Base-by-base conservation (phyloP, 2,329 filamentous ascomycete genomes). In the Aspergillus ruber region DNA sequence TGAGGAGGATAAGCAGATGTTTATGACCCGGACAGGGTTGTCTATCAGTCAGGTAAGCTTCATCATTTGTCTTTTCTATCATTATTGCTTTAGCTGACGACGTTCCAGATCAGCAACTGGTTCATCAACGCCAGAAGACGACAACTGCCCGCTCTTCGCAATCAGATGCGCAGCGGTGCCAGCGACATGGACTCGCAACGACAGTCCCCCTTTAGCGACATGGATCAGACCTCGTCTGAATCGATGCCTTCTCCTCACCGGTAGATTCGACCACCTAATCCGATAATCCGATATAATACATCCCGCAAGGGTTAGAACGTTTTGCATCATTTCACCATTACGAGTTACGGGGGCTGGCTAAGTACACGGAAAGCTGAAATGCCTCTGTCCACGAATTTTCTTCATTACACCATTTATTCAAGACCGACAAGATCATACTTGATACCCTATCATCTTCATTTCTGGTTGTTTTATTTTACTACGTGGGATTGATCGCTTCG, bases 1-100 rank as follows among this genome's bases (percentile, higher is more conserved):
- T 4, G 88, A 94, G 66, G 88, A 94, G 53, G 86, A 94, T 70
- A 94, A 95, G 68, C 82, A 90, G 62, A 81, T 86, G 50, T 76
- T 95, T 42, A 88, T 90, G 77, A 78, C 79, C 42, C 75, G 82
- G 60, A 95, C 89, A 1, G 83, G 83, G 1, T 73, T 95, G 23
- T 85, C 87, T 46, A 84, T 94, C 73, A 90, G 85, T 49, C 73
- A 75, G 68, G 72, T 75, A 61, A 54, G 65, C 8, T 8, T 36
- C 21, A 33, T 6, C 3, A 6, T 4, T 20, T 4, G 20, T 13
- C 18, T 23, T 32, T 15, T 15, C 10, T 17, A 46, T 20, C n/a
- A 43, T 8, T 18, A 13, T n/a, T 25, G 18, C 6, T 3, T 25
- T 41, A 18, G 47, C 54, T 52, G 21, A 55, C 32, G 42, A 9